phyloP scores from a whole-genome alignment of 208 protist genomes.

The Leishmania aethiopica region DNA sequence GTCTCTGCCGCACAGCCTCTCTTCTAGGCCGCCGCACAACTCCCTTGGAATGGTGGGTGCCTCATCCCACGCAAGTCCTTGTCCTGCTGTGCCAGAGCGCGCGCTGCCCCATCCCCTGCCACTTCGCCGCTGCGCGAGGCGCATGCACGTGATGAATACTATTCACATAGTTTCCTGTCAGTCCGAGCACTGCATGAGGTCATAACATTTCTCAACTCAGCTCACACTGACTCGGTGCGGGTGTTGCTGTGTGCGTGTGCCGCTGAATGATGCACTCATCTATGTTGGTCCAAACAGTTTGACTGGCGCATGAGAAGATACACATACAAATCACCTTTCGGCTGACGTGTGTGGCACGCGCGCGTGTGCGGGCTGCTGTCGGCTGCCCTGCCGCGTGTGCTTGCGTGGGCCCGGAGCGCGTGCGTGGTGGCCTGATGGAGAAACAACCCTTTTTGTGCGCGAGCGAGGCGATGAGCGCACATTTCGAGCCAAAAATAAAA shows the following conservation, averaged over 20 bases:
- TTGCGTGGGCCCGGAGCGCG: too few species aligned
- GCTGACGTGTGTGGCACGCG: constrained; percentile 12
- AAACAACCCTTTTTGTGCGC: constrained; percentile 20
- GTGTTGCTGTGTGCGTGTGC: background rate
- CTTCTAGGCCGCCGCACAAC: constrained; percentile 2
- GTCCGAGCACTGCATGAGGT: constrained; percentile 18
- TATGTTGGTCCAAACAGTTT: constrained; percentile 37
- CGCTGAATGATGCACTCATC: constrained; percentile 14
- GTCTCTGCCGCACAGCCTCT: background rate
- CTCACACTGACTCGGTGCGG: constrained; percentile 11
- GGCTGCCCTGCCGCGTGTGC: background rate
- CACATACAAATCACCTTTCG: constrained; percentile 37
- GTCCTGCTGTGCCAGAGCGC: constrained; percentile 19
- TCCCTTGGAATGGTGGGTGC: constrained; percentile 12
- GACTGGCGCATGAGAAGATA: constrained; percentile 31
- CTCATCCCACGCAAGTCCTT: background rate
- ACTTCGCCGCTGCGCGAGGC: background rate
- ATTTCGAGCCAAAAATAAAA: constrained; percentile 30
- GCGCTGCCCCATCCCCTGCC: background rate
- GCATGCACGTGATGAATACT: constrained; percentile 15
- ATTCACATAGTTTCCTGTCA: constrained; percentile 23
- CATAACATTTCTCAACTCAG: constrained; percentile 11
- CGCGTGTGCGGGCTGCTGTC: background rate
- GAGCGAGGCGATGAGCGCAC: constrained; percentile 30
- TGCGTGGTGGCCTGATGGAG: constrained; percentile 29